Evolutionary conservation across 345 rosid species (phyloP).

Genomic region (Brassica nigra): DNA sequence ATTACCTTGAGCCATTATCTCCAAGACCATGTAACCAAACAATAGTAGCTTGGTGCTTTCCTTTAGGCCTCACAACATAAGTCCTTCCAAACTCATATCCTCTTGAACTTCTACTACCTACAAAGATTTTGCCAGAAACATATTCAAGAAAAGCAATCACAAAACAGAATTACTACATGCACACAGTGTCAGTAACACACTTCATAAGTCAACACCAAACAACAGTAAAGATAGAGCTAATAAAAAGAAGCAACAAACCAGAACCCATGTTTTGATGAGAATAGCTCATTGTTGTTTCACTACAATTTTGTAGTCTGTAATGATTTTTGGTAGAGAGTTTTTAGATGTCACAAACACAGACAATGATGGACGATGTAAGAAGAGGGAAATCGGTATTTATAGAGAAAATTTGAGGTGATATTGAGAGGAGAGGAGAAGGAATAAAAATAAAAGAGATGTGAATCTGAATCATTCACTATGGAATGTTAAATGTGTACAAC

Average conservation of each 20-base stretch:
- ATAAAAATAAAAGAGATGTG: conserved; percentile 44
- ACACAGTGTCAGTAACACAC: conserved; percentile 26
- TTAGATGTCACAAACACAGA: conserved; percentile 10
- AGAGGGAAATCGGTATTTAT: conserved; percentile 33
- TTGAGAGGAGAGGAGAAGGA: conserved; percentile 25
- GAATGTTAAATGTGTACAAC: conserved; percentile 44
- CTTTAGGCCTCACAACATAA: conserved; percentile 69
- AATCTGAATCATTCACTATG: conserved; percentile 49
- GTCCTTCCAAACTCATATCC: conserved; percentile 67
- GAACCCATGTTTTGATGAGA: conserved; percentile 46
- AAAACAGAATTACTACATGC: conserved; percentile 8
- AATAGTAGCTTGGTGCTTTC: conserved; percentile 71
- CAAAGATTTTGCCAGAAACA: conserved; percentile 16
- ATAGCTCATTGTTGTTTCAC: conserved; percentile 45
- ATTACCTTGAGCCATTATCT: conserved; percentile 72
- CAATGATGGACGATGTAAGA: conserved; percentile 21
- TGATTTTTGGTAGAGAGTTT: not conserved
- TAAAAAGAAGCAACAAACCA: conserved; percentile 41
- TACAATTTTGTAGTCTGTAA: not conserved
- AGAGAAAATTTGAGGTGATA: conserved; percentile 28
- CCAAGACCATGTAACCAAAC: conserved; percentile 80
- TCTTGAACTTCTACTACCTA: conserved; percentile 55
- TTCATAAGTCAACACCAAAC: conserved; percentile 2
- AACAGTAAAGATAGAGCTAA: not conserved
- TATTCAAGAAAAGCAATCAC: conserved; percentile 7